These are phyloP conservation scores for Phyllosticta capitalensis DNA, from an alignment of 2,329 filamentous ascomycete genomes.

Conservation along the genomic window DNA sequence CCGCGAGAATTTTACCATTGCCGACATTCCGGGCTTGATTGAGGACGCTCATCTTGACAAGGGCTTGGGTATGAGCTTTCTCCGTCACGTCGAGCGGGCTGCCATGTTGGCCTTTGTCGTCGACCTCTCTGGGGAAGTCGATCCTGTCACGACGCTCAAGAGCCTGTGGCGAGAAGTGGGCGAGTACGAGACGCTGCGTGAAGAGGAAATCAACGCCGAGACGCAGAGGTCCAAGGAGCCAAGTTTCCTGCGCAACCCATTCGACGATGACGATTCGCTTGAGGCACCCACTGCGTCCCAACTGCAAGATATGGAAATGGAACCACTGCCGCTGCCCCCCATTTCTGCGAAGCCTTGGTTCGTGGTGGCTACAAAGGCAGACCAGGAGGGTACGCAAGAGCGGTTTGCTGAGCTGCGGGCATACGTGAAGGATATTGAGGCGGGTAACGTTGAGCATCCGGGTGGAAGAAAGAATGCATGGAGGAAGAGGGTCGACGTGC, in stretches of 20 bases:
- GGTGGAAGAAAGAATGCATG: constrained; percentile 57
- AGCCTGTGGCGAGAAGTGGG: constrained; percentile 85
- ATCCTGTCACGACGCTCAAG: constrained; percentile 70
- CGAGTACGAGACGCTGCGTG: constrained; percentile 74
- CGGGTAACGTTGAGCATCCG: constrained; percentile 59
- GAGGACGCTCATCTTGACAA: constrained; percentile 87
- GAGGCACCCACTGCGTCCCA: constrained; percentile 13
- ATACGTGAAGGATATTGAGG: constrained; percentile 60
- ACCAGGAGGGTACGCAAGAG: constrained; percentile 65
- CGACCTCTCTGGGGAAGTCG: constrained; percentile 66
- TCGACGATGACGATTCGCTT: constrained; percentile 11
- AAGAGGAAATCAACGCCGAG: constrained; percentile 58
- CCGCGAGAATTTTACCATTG: constrained; percentile 79
- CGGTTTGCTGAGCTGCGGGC: constrained; percentile 62
- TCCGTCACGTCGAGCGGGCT: constrained; percentile 89
- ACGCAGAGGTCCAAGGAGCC: constrained; percentile 47
- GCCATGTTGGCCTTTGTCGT: constrained; percentile 89
- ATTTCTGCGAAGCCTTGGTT: constrained; percentile 97
- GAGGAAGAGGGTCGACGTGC: constrained; percentile 48
- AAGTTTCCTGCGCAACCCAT: neutral
- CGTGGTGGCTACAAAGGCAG: constrained; percentile 87
- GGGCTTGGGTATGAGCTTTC: constrained; percentile 81
- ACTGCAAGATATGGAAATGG: constrained; percentile 13
- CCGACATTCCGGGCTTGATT: constrained; percentile 90
- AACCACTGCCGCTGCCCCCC: constrained; percentile 46